Evolutionary conservation across 768 basidiomycete genomes (phyloP), one percentile per base, ranked within the genome.

Genomic region (Rossbeevera mucosa): DNA sequence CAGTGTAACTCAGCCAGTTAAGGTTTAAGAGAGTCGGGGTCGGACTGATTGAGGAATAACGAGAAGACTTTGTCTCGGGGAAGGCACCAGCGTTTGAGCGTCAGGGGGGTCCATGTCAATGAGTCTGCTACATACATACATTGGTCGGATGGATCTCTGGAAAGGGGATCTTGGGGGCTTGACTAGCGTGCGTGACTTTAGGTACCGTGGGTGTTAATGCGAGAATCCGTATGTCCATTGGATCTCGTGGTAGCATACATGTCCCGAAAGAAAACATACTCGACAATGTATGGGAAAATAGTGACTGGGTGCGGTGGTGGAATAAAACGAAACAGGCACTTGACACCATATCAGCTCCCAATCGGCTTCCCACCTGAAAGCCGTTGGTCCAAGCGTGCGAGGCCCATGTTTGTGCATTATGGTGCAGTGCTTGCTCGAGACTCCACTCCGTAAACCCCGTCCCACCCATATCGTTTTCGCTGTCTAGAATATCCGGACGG

Each of bases 351-450:
- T 85, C 86, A 90, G 88, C 88, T 91, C 89, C 89, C 88, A 90
- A 88, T 91, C 89, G 84, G 76, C 81, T 80, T 76, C 76, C 76
- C 74, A 69, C 77, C 65, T 64, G 51, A 73, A 76, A 81, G 80
- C 81, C 83, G 87, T 94, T 93, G 91, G 91, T 93, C 78, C 77
- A 94, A 94, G 91, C 91, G 91, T 94, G 91, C 92, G 91, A 86
- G 88, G 87, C 91, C 91, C 87, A 77, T 92, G 82, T 88, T 83
- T 70, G 36, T 92, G 91, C 90, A 86, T 86, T 83, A 76, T 80
- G 79, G 71, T 64, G 58, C 61, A 62, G 61, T 59, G 55, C 54
- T 38, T 60, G 52, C 59, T 58, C 53, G 26, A 53, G 51, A 50
- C 42, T 59, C 47, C 54, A 57, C 54, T 49, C 52, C 56, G 44